phyloP scores from a whole-genome alignment of 208 protist genomes.

The Leptomonas pyrrhocoris region DNA sequence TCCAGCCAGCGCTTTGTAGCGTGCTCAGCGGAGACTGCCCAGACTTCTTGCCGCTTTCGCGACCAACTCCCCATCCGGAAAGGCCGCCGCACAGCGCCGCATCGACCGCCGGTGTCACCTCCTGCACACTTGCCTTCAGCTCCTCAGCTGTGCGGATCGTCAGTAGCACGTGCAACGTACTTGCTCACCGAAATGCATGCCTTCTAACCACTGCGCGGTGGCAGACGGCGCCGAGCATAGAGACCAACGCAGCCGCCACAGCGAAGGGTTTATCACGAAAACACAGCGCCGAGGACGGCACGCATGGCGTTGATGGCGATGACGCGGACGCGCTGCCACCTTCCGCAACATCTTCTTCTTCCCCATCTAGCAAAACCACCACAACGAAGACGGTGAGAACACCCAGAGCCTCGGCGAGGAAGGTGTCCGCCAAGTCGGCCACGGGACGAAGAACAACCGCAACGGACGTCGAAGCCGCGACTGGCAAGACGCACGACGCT shows the following conservation, averaged over 20 bases:
- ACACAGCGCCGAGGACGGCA: neutral
- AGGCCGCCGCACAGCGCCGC: neutral
- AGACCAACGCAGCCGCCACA: neutral
- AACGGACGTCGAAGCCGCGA: neutral
- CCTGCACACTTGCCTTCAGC: neutral
- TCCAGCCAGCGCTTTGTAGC: neutral
- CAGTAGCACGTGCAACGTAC: neutral
- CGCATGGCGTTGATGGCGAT: neutral
- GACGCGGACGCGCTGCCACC: neutral
- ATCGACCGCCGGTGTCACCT: neutral
- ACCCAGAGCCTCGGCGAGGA: neutral
- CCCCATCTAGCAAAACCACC: too few relatives aligned
- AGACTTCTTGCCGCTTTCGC: neutral
- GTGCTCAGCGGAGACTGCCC: neutral
- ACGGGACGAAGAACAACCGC: neutral
- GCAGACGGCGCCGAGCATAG: conserved; percentile 4
- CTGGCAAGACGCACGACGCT: neutral
- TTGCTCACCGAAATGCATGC: neutral
- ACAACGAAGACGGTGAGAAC: neutral
- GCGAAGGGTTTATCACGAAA: neutral
- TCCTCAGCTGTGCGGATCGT: neutral
- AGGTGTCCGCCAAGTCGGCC: neutral
- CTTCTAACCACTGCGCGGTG: conserved; percentile 9
- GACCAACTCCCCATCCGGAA: neutral
- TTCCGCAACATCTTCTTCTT: neutral